Evolutionary conservation across 208 protist species (phyloP).

Genomic region (Trypanosoma caninum): DNA sequence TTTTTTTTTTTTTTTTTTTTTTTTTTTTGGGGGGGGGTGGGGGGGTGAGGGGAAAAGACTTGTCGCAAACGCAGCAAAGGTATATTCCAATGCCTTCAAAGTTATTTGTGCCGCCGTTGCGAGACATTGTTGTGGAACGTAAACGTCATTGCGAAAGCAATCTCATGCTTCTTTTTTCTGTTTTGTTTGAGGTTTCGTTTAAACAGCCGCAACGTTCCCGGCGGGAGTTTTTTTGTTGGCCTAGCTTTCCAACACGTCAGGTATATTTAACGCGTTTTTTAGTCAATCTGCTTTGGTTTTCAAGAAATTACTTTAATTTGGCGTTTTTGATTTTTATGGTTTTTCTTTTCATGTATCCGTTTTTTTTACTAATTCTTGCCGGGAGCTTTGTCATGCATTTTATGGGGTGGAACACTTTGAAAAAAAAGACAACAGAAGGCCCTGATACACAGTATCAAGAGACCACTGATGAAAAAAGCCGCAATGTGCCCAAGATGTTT

Average conservation of each 20-base stretch:
- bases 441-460: neutral
- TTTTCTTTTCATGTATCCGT: constrained; percentile 10
- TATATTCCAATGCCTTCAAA: neutral
- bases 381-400: constrained; percentile 15
- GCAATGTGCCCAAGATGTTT: neutral
- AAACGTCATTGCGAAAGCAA: neutral
- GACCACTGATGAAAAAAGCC: neutral
- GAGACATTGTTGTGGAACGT: neutral
- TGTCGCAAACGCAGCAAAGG: constrained; percentile 29
- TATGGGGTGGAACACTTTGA: neutral
- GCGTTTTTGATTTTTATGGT: constrained; percentile 9
- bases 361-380: constrained; percentile 6
- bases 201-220: constrained; percentile 14
- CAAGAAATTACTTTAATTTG: constrained; percentile 36
- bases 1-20: neutral
- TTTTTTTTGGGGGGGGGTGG: constrained; percentile 65
- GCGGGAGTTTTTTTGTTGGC: constrained; percentile 21
- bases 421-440: neutral
- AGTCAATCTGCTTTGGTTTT: constrained; percentile 35
- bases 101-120: neutral
- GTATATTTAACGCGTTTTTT: constrained; percentile 22
- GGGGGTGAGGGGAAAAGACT: constrained; percentile 97
- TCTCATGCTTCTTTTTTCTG: constrained; percentile 5
- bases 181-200: constrained; percentile 13
- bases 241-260: constrained; percentile 17